These are phyloP conservation scores for Trametopsis cervina DNA, from an alignment of 768 basidiomycete species.

Conservation along the genomic window DNA sequence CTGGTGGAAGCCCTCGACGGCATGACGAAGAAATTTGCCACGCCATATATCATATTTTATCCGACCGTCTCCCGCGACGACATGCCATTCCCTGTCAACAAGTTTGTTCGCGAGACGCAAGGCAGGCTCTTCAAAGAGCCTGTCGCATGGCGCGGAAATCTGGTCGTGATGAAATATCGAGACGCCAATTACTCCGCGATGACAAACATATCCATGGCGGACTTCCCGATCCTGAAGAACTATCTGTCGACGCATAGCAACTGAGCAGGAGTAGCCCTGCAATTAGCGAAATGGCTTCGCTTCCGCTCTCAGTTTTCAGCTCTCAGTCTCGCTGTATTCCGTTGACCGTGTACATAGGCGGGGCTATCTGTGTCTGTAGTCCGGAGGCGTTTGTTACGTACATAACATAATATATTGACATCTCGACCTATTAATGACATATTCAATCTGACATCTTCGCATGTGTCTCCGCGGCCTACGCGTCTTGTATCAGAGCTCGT, in stretches of 20 bases:
- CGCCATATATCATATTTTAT: slow-evolving; percentile 80
- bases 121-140: slow-evolving; percentile 53
- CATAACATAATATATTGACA: too few relatives aligned
- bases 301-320: too few relatives aligned
- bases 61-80: slow-evolving; percentile 70
- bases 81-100: slow-evolving; percentile 79
- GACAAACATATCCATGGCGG: slow-evolving; percentile 75
- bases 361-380: too few relatives aligned
- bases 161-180: slow-evolving; percentile 66
- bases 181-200: slow-evolving; percentile 42
- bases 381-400: too few relatives aligned
- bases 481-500: slow-evolving; percentile 6
- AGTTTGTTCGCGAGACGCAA: slow-evolving; percentile 69
- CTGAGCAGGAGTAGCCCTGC: too few relatives aligned
- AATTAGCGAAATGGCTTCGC: too few relatives aligned
- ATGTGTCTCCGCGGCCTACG: too few relatives aligned
- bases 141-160: slow-evolving; percentile 72
- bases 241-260: slow-evolving; percentile 64
- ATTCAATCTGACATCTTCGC: too few relatives aligned
- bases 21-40: slow-evolving; percentile 72
- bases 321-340: too few relatives aligned
- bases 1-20: slow-evolving; percentile 69
- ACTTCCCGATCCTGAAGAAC: slow-evolving; percentile 78
- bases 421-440: too few relatives aligned
- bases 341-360: too few relatives aligned